Evolutionary conservation across 2,329 filamentous ascomycete genomes (phyloP), one percentile per base, ranked within the genome.

Genomic region (Zymoseptoria crescenta): DNA sequence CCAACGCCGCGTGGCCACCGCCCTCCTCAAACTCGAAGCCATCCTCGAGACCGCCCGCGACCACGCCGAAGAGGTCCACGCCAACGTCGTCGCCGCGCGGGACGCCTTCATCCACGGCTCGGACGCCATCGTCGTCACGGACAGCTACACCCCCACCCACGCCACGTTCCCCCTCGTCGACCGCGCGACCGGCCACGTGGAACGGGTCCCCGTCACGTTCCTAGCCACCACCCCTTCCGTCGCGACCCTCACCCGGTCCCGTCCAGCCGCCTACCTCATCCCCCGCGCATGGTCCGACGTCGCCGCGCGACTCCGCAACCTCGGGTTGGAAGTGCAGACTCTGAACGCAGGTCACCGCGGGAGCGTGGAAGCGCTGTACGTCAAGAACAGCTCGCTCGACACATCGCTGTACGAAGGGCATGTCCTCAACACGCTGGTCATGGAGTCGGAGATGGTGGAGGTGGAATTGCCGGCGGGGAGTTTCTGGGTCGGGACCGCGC

Each of bases 221-320:
- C 51, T 27, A 29, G 60, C 63, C 54, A 66, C 55, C 5, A 67
- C 64, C 24, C 63, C 66, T 8, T 55, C 61, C 8, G 51, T 55
- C 7, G 57, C 66, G 20, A 65, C 63, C 13, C 57, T 68, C 3
- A 64, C 61, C 0, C 66, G 66, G 1, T 21, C 64, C 8, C 57
- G 67, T 0, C 66, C 66, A 1, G 61, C 63, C 50, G 65, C 66
- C 8, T 67, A 69, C 41, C 61, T 70, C 24, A 68, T 69, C 56
- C 67, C 67, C 1, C 62, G 62, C 49, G 64, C 67, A 7, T 69
- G 63, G 62, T 48, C 54, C 8, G 62, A 67, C 41, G 61, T 69
- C 5, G 67, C 60, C 1, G 62, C 59, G 16, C 60, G 63, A 29
- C 61, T 70, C 8, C 59, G 60, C 13, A 63, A 67, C 24, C 60